Evolutionary conservation across 129 eudicot species (phyloP).

Genomic region (Rutidosis leptorrhynchoides): DNA sequence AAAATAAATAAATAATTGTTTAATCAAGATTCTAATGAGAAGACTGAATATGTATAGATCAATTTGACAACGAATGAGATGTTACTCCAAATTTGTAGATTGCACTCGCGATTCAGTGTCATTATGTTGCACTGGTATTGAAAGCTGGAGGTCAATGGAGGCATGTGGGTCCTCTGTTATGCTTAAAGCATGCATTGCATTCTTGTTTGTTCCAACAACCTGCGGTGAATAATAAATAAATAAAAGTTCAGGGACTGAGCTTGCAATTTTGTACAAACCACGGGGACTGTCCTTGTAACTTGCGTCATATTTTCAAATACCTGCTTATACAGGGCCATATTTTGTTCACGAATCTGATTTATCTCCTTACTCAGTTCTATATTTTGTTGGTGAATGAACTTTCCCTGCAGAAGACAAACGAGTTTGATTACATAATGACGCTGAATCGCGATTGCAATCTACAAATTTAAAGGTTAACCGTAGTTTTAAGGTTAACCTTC

Average conservation of each 20-base stretch:
- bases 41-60: background rate
- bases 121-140: slow-evolving; percentile 52
- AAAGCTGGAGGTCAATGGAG: slow-evolving; percentile 54
- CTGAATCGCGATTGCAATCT: too few species aligned
- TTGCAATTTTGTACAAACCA: too few species aligned
- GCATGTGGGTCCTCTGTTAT: slow-evolving; percentile 47
- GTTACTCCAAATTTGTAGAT: slow-evolving; percentile 48
- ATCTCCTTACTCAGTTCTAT: slow-evolving; percentile 53
- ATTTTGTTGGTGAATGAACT: slow-evolving; percentile 56
- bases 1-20: background rate
- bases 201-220: slow-evolving; percentile 50
- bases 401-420: slow-evolving; percentile 42
- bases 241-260: too few species aligned
- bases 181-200: slow-evolving; percentile 31
- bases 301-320: slow-evolving; percentile 24
- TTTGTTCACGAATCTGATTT: slow-evolving; percentile 48
- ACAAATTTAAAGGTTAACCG: slow-evolving; percentile 1
- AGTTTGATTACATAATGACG: slow-evolving; percentile 15
- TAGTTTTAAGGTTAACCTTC: slow-evolving; percentile 42
- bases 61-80: background rate
- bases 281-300: too few species aligned
- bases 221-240: slow-evolving; percentile 16
- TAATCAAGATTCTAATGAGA: slow-evolving; percentile 11
- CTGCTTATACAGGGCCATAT: slow-evolving; percentile 50
- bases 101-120: background rate